A percentile compares a stretch with the other conserved stretches of the same genome.
Evolutionary conservation across 768 basidiomycete genomes (phyloP).

Genomic region (Suillus spraguei): DNA sequence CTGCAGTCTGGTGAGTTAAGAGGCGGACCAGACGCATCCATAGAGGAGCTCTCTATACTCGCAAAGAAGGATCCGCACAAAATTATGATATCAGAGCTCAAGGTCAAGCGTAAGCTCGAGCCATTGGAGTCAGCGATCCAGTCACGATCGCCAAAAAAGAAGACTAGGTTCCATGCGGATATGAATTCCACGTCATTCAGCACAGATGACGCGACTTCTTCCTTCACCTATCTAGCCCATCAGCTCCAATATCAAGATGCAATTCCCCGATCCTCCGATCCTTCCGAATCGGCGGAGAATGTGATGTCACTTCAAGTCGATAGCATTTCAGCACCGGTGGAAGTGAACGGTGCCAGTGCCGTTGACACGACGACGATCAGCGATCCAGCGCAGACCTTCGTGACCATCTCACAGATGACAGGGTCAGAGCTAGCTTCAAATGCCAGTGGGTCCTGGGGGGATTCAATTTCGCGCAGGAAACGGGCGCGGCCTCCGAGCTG

Average conservation of each 20-base stretch:
- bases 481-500: background rate
- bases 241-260: background rate
- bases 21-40: background rate
- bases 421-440: background rate
- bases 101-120: background rate
- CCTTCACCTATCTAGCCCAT: background rate
- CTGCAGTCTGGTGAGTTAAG: background rate
- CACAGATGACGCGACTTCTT: background rate
- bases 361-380: background rate
- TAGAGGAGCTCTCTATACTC: background rate
- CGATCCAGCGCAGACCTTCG: background rate
- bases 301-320: background rate
- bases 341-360: background rate
- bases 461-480: background rate
- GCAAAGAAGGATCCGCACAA: background rate
- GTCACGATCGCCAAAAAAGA: background rate
- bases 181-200: background rate
- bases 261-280: background rate
- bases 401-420: background rate
- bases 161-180: background rate
- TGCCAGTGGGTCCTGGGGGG: background rate
- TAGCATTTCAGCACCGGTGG: background rate
- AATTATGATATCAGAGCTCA: background rate
- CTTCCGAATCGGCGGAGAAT: background rate
- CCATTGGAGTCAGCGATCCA: background rate